A percentile compares a stretch with the other conserved stretches of the same genome.
phyloP scores from a whole-genome alignment of 169 alveolate species.

The Eimeria necatrix region DNA sequence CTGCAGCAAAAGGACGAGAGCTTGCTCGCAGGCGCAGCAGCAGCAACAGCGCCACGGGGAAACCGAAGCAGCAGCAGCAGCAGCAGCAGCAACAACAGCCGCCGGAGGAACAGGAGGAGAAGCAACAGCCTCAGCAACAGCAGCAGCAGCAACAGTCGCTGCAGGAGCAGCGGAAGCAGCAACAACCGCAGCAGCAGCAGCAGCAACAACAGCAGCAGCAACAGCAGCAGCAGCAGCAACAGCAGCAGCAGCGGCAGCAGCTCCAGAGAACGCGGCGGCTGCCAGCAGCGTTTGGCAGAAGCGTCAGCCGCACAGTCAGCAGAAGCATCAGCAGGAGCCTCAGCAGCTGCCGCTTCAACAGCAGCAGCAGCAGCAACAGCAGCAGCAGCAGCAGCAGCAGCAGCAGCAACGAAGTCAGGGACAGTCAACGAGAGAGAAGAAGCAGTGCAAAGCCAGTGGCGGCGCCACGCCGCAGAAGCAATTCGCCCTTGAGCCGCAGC shows the following conservation, averaged over 20 bases:
- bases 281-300: neutral
- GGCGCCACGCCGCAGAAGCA: neutral
- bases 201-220: neutral
- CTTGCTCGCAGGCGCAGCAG: too few relatives aligned
- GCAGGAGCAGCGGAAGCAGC: neutral
- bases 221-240: slow-evolving; percentile 9
- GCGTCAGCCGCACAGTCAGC: slow-evolving; percentile 26
- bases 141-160: neutral
- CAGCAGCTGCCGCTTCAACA: neutral
- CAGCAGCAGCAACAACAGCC: neutral
- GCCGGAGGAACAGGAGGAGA: neutral
- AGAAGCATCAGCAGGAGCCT: slow-evolving; percentile 31
- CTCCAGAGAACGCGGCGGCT: neutral
- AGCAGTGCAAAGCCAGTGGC: neutral
- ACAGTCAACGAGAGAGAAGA: neutral
- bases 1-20: too few relatives aligned
- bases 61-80: neutral
- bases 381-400: neutral
- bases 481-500: slow-evolving; percentile 13
- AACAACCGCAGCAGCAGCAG: neutral
- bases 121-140: neutral
- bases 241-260: slow-evolving; percentile 20
- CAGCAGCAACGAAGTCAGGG: slow-evolving; percentile 28
- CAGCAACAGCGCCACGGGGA: neutral
- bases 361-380: slow-evolving; percentile 35